phyloP scores from a whole-genome alignment of 2,329 filamentous ascomycete genomes.

The Decorospora gaudefroyi region DNA sequence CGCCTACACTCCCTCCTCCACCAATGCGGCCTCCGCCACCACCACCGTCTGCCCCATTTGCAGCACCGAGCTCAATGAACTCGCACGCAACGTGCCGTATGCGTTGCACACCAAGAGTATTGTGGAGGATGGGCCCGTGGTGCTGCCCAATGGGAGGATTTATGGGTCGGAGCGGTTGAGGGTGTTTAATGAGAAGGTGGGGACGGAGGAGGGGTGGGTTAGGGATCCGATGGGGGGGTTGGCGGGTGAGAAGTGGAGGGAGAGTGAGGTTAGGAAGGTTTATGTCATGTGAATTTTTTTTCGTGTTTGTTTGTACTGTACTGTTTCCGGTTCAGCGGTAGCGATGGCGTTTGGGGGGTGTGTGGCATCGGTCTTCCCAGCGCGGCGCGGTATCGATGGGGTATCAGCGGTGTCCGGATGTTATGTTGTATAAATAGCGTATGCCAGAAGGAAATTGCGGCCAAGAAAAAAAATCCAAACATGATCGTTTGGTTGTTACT shows the following conservation, averaged over 20 bases:
- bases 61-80: slow-evolving; percentile 89
- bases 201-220: slow-evolving; percentile 66
- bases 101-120: slow-evolving; percentile 94
- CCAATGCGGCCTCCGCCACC: slow-evolving; percentile 61
- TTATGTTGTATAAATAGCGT: no score
- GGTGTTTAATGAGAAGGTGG: slow-evolving; percentile 78
- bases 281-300: slow-evolving; percentile 70
- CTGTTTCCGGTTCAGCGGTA: not conserved
- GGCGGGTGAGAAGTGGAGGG: slow-evolving; percentile 56
- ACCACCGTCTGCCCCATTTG: slow-evolving; percentile 91
- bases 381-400: no score
- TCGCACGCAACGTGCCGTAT: slow-evolving; percentile 87
- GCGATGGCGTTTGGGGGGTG: slow-evolving; percentile 1
- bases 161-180: slow-evolving; percentile 77
- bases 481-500: no score
- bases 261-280: slow-evolving; percentile 75
- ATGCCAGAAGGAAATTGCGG: no score
- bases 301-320: slow-evolving; percentile 1
- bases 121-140: slow-evolving; percentile 82
- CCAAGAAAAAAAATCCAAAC: no score
- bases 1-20: slow-evolving; percentile 60
- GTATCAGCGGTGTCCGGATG: no score
- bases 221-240: slow-evolving; percentile 72
- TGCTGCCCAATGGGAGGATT: slow-evolving; percentile 84
- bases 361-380: slow-evolving; percentile 6